Evolutionary conservation across 2,329 filamentous ascomycete species (phyloP).

Genomic region (Rhynchosporium graminicola): DNA sequence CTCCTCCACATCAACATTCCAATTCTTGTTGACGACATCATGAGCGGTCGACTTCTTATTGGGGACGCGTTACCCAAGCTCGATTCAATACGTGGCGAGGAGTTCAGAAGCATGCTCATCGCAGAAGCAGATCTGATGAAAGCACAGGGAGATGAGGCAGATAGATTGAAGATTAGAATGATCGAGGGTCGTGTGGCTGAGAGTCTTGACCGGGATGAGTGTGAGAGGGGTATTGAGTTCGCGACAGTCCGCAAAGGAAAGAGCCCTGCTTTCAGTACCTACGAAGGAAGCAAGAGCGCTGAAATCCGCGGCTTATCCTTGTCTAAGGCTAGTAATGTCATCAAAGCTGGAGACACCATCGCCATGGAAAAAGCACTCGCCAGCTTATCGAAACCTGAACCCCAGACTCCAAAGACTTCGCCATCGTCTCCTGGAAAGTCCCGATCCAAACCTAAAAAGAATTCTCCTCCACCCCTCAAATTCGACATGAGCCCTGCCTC

Average conservation of each 20-base stretch:
- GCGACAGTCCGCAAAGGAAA: not conserved
- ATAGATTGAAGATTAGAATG: not conserved
- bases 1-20: not conserved
- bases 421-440: not conserved
- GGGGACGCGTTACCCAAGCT: not conserved
- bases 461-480: not conserved
- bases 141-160: not conserved
- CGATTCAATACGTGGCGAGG: not conserved
- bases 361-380: not conserved
- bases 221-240: not conserved
- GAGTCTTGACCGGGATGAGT: not conserved
- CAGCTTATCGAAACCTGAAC: not conserved
- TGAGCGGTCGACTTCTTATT: not conserved
- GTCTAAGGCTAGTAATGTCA: not conserved
- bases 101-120: not conserved
- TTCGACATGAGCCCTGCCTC: not conserved
- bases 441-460: not conserved
- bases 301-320: not conserved
- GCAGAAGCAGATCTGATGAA: not conserved
- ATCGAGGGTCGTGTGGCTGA: not conserved
- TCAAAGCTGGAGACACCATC: not conserved
- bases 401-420: not conserved
- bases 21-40: not conserved
- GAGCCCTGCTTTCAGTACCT: not conserved
- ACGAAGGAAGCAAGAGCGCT: not conserved